Conservation (phyloP, 306 rosid species). For the Trichosanthes truncata region DNA sequence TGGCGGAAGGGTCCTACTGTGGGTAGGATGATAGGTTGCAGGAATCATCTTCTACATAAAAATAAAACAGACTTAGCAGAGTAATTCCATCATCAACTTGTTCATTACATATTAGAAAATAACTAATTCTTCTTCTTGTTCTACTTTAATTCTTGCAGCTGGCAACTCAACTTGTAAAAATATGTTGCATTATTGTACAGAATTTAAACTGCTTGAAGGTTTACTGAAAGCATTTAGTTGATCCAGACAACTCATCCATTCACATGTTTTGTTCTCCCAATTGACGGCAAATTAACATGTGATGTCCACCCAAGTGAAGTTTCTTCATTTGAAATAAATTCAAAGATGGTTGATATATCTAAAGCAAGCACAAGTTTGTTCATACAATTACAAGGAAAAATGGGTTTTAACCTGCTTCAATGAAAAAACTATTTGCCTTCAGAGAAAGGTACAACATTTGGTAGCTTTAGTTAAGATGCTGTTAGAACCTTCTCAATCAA, state of each 20-base stretch:
- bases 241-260: not conserved
- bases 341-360: not conserved
- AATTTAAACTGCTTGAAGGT: not conserved
- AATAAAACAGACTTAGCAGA: conserved; percentile 12
- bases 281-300: not conserved
- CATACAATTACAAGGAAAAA: not conserved
- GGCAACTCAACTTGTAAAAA: not conserved
- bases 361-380: not conserved
- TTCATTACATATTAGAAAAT: not conserved
- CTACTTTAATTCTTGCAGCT: not conserved
- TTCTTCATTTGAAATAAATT: not conserved
- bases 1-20: conserved; percentile 65
- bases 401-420: not conserved
- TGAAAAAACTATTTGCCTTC: not conserved
- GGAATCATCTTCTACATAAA: conserved; percentile 56
- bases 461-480: not conserved
- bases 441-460: not conserved
- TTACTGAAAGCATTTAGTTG: not conserved
- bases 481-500: not conserved
- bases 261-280: not conserved
- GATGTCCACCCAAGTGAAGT: not conserved
- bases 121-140: not conserved
- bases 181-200: not conserved
- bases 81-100: not conserved
- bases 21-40: conserved; percentile 77